Evolutionary conservation across 139 green algal species (phyloP), one percentile per base, ranked within the genome.

Genomic region (Ostreobium quekettii): DNA sequence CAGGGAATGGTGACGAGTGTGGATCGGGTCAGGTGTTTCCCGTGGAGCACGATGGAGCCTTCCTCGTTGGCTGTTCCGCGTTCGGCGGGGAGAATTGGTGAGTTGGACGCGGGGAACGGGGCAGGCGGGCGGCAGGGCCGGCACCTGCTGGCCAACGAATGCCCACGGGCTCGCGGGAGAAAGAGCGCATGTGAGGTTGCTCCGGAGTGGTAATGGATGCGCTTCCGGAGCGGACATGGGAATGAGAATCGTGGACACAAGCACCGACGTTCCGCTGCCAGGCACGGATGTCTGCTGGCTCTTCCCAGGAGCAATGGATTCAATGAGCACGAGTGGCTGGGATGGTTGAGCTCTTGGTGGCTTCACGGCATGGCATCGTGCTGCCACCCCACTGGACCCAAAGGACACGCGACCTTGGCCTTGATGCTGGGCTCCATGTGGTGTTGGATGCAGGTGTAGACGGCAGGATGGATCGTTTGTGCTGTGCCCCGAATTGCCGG

Each of bases 21-120:
- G 59, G 47, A 33, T 66, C 59, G 29, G 59, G 59, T 19, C 29
- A 47, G 59, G 59, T 48, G 5, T 66, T 66, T 30, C 59, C 59
- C 19, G n/a, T 66, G n/a, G 5, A 6, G 7, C 4, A 32, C 59
- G 59, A 39, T n/a, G 26, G 26, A 30, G n/a, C 59, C 7, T 19
- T 66, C 11, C 24, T 66, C 29, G 59, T 66, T 8, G 59, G 59
- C n/a, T 66, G 59, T 42, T 47, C 59, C 28, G 5, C 24, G 24
- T 66, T 47, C 59, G 19, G 31, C 15, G 59, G 29, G 29, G 24
- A 37, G 29, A 19, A 37, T 26, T 66, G 59, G 59, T 66, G 59
- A 38, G 59, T 37, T 8, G n/a, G n/a, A n/a, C n/a, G n/a, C n/a
- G n/a, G n/a, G n/a, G n/a, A n/a, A n/a, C n/a, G n/a, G n/a, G n/a